These are phyloP conservation scores for Puccinia triticina DNA, from an alignment of 1,284 basidiomycete species.

Conservation along the genomic window DNA sequence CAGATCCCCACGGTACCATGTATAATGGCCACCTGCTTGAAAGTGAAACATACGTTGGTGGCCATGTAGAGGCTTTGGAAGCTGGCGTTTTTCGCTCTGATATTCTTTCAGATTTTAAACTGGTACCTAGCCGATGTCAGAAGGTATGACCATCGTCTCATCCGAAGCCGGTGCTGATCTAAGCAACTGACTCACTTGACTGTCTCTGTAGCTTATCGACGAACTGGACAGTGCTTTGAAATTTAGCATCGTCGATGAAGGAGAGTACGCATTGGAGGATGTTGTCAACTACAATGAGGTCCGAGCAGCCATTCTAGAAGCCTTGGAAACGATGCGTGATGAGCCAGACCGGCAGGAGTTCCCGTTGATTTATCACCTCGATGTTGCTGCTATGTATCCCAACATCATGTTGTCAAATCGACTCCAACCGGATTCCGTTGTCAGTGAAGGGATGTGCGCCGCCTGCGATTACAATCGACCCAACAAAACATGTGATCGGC, in stretches of 20 bases:
- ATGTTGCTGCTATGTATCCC: conserved; percentile 99
- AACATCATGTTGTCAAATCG: conserved; percentile 99
- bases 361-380: conserved; percentile 96
- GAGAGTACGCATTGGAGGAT: conserved; percentile 74
- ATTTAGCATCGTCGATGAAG: conserved; percentile 89
- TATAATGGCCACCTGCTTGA: conserved; percentile 94
- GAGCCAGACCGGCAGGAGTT: conserved; percentile 83
- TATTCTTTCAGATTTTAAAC: conserved; percentile 92
- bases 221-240: conserved; percentile 87
- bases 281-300: conserved; percentile 97
- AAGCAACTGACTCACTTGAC: conserved; percentile 17
- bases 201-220: conserved; percentile 74
- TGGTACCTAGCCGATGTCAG: conserved; percentile 83
- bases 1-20: conserved; percentile 87
- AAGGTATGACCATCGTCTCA: conserved; percentile 65
- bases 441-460: conserved; percentile 93
- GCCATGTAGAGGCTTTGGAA: conserved; percentile 97
- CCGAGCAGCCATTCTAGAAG: conserved; percentile 74
- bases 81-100: conserved; percentile 98
- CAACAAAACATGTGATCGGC: conserved; percentile 89
- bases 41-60: conserved; percentile 97
- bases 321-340: conserved; percentile 88
- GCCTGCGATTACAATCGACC: conserved; percentile 98
- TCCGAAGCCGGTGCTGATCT: background rate
- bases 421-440: conserved; percentile 95